phyloP scores from a whole-genome alignment of 2,329 filamentous ascomycete species.

The Penicillium rolfsii region DNA sequence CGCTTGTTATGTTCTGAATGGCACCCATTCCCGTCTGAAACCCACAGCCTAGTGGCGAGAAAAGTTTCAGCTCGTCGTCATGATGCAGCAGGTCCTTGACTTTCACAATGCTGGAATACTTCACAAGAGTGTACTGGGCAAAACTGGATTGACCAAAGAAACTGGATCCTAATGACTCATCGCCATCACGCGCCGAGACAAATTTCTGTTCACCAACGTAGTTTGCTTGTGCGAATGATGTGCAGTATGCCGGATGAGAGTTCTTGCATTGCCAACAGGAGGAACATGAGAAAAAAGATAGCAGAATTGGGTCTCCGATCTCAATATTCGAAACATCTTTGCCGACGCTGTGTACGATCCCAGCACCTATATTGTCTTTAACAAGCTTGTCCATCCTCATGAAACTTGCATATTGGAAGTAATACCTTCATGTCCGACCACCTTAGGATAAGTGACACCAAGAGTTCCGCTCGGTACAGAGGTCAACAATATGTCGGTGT shows the following conservation, averaged over 20 bases:
- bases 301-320: neutral
- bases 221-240: neutral
- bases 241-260: neutral
- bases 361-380: neutral
- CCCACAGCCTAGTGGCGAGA: neutral
- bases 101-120: neutral
- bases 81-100: neutral
- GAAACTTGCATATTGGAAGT: neutral
- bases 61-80: neutral
- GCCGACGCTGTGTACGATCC: neutral
- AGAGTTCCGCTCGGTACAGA: neutral
- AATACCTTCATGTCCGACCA: neutral
- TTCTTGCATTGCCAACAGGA: neutral
- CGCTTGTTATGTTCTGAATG: neutral
- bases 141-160: neutral
- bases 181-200: neutral
- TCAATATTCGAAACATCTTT: neutral
- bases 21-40: neutral
- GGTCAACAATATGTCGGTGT: too few species aligned
- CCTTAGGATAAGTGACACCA: neutral
- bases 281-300: neutral
- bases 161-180: neutral
- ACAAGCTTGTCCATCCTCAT: neutral
- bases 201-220: neutral
- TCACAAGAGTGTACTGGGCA: neutral